A percentile compares a stretch with the other conserved stretches of the same genome.
phyloP scores from a whole-genome alignment of 805 yeast genomes.

The Candida incommunis region DNA sequence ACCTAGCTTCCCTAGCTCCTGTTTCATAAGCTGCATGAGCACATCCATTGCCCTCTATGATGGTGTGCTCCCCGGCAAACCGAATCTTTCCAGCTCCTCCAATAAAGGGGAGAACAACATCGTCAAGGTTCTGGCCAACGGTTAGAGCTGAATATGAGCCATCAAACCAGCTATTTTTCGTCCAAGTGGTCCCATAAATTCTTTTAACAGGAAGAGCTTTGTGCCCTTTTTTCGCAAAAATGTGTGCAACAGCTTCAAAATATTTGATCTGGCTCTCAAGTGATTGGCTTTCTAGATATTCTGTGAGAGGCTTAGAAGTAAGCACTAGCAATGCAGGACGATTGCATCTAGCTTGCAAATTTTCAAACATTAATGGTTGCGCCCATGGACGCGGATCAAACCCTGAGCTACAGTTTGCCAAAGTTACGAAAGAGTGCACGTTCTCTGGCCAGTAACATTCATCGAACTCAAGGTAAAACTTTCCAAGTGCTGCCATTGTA shows the following conservation, averaged over 20 bases:
- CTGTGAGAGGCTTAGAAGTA: constrained; percentile 62
- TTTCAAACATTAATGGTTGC: constrained; percentile 49
- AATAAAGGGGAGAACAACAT: constrained; percentile 42
- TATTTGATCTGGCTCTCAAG: constrained; percentile 37
- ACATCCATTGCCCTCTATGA: constrained; percentile 78
- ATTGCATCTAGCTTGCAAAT: constrained; percentile 34
- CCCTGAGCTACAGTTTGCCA: constrained; percentile 20
- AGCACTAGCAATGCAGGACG: constrained; percentile 48
- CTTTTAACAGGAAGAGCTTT: constrained; percentile 6
- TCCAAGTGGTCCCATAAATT: constrained; percentile 47
- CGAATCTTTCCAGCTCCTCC: constrained; percentile 47
- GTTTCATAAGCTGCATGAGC: constrained; percentile 84
- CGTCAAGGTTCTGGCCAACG: constrained; percentile 59
- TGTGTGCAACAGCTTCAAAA: constrained; percentile 35
- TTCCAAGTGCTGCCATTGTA: constrained; percentile 58
- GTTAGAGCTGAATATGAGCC: constrained; percentile 68
- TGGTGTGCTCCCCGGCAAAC: constrained; percentile 88
- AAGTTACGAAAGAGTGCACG: constrained; percentile 33
- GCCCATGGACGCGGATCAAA: constrained; percentile 31
- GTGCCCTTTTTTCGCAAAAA: constrained; percentile 14
- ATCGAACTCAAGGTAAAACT: constrained; percentile 56
- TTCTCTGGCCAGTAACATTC: constrained; percentile 40
- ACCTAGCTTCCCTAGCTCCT: constrained; percentile 44
- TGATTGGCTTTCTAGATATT: constrained; percentile 37
- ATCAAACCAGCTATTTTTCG: constrained; percentile 47